Percentiles rank a stretch among this genome's conserved stretches.
These are phyloP conservation scores for Trematosphaeria pertusa DNA, from an alignment of 2,329 filamentous ascomycete species.

Conservation along the genomic window DNA sequence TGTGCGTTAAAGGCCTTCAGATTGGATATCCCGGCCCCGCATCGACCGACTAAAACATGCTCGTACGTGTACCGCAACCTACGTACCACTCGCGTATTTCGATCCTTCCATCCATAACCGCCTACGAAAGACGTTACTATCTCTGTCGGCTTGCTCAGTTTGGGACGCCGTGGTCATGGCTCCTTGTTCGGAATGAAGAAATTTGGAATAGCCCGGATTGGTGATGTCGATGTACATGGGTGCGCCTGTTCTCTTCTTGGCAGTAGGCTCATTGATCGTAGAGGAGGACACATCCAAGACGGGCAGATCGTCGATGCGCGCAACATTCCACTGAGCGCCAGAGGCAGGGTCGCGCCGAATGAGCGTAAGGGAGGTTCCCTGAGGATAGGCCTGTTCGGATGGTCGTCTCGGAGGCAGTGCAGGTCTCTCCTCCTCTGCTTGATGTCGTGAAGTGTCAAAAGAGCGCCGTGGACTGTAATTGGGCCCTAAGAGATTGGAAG, in stretches of 20 bases:
- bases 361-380: slow-evolving; percentile 51
- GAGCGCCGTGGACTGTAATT: slow-evolving; percentile 32
- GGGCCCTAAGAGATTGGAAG: slow-evolving; percentile 21
- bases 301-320: slow-evolving; percentile 55
- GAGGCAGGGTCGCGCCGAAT: slow-evolving; percentile 59
- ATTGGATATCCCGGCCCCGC: too few relatives aligned
- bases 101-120: slow-evolving; percentile 59
- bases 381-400: slow-evolving; percentile 19
- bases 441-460: slow-evolving; percentile 28
- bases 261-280: slow-evolving; percentile 32
- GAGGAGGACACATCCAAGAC: slow-evolving; percentile 55
- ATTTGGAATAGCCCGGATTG: slow-evolving; percentile 67
- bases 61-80: too few relatives aligned
- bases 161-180: slow-evolving; percentile 15
- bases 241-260: slow-evolving; percentile 47
- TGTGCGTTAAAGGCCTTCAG: too few relatives aligned
- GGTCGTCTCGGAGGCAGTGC: slow-evolving; percentile 27
- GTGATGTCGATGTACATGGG: slow-evolving; percentile 62
- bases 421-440: slow-evolving; percentile 30
- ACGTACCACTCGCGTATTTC: too few relatives aligned
- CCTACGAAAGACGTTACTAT: slow-evolving; percentile 48
- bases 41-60: too few relatives aligned
- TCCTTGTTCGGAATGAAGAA: slow-evolving; percentile 47
- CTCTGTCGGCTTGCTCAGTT: slow-evolving; percentile 1
- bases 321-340: slow-evolving; percentile 60